Conservation (phyloP, 345 rosid genomes). For the Trapa incisa region DNA sequence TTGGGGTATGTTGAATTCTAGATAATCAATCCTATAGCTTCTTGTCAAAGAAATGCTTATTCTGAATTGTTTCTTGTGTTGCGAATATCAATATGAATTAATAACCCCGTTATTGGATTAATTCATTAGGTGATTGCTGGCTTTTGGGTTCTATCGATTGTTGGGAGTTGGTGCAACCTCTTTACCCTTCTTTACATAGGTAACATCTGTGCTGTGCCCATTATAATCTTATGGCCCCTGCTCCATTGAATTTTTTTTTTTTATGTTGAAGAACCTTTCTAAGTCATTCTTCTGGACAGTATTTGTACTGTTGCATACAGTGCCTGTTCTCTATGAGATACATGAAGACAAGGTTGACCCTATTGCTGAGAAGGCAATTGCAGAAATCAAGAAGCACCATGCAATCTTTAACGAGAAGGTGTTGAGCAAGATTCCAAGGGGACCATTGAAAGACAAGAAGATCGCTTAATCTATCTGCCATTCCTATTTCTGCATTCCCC, state of each 20-base stretch:
- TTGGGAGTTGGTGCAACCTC: constrained; percentile 39
- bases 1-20: constrained; percentile 18
- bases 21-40: not conserved
- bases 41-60: not conserved
- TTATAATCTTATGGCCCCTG: no score
- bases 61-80: not conserved
- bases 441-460: constrained; percentile 18
- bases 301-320: constrained; percentile 27
- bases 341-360: constrained; percentile 37
- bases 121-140: constrained; percentile 27
- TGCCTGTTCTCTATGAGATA: constrained; percentile 37
- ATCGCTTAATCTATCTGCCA: not conserved
- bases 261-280: not conserved
- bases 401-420: constrained; percentile 16
- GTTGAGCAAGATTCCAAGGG: constrained; percentile 17
- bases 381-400: constrained; percentile 35
- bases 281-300: constrained; percentile 13
- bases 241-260: not conserved
- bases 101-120: not conserved
- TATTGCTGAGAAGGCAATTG: constrained; percentile 33
- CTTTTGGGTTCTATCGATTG: constrained; percentile 28
- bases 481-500: not conserved
- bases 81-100: no score
- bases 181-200: constrained; percentile 35
- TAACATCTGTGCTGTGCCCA: not conserved